Evolutionary conservation across 768 basidiomycete species (phyloP).

Genomic region (Xanthoconium stramineum): DNA sequence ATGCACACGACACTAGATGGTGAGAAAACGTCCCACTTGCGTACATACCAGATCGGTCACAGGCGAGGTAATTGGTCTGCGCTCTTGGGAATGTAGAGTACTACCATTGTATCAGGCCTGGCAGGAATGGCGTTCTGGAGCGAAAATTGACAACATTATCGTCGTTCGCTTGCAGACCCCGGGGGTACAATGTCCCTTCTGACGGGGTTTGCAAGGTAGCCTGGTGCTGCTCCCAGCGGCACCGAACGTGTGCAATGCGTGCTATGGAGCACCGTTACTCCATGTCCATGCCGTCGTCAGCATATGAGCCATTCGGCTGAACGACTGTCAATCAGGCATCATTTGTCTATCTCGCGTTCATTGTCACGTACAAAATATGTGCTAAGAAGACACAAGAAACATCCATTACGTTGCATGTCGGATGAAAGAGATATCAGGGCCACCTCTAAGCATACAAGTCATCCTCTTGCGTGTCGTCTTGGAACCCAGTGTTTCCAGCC

Average conservation of each 20-base stretch:
- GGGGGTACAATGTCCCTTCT: slow-evolving; percentile 45
- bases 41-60: too few species aligned
- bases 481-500: slow-evolving; percentile 71
- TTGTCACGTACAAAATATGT: slow-evolving; percentile 1
- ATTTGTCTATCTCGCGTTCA: slow-evolving; percentile 10
- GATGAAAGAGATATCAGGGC: not conserved
- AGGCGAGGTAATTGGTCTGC: too few species aligned
- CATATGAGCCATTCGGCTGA: too few species aligned
- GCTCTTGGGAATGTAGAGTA: too few species aligned
- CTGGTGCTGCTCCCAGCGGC: slow-evolving; percentile 30
- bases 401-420: not conserved
- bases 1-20: too few species aligned
- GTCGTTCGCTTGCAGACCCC: slow-evolving; percentile 28
- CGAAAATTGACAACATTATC: slow-evolving; percentile 48
- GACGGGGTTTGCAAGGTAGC: slow-evolving; percentile 46
- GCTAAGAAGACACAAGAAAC: not conserved
- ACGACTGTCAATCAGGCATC: not conserved
- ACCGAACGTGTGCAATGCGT: slow-evolving; percentile 40
- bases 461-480: slow-evolving; percentile 84
- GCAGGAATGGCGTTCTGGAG: slow-evolving; percentile 28
- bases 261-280: slow-evolving; percentile 22
- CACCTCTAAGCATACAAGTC: slow-evolving; percentile 75
- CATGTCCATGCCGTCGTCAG: too few species aligned
- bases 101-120: too few species aligned
- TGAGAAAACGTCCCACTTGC: too few species aligned